phyloP scores from a whole-genome alignment of 1,284 basidiomycete genomes.

The Porogramme epimiltina region DNA sequence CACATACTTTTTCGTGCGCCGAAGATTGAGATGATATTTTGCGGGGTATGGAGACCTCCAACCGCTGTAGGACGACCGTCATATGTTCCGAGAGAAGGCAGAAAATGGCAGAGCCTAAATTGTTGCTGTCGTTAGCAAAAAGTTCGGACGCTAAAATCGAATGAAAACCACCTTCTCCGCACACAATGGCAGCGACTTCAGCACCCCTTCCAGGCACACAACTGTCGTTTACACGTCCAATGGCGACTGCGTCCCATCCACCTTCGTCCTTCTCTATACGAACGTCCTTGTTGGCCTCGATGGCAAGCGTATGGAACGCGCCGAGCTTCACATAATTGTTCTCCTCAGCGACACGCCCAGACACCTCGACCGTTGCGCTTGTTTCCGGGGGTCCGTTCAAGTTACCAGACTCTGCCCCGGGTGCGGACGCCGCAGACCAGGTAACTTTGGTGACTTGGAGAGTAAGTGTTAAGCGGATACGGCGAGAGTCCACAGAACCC shows the following conservation, averaged over 20 bases:
- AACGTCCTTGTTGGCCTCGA: conserved; percentile 92
- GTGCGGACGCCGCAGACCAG: conserved; percentile 68
- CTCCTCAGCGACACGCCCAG: conserved; percentile 88
- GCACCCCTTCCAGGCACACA: conserved; percentile 92
- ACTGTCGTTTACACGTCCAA: conserved; percentile 83
- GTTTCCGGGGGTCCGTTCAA: conserved; percentile 40
- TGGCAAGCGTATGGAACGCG: conserved; percentile 93
- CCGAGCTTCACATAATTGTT: conserved; percentile 93
- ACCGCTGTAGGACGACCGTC: conserved; percentile 91
- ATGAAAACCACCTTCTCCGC: conserved; percentile 79
- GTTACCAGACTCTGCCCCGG: conserved; percentile 50
- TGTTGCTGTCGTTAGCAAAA: background rate
- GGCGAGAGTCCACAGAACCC: conserved; percentile 91
- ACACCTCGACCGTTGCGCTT: conserved; percentile 80
- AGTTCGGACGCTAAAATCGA: no score
- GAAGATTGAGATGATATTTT: conserved; percentile 85
- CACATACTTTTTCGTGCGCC: conserved; percentile 73
- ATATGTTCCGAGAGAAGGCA: conserved; percentile 96
- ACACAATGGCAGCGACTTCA: conserved; percentile 95
- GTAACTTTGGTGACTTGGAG: conserved; percentile 72
- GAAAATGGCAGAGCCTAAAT: conserved; percentile 83
- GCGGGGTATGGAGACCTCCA: conserved; percentile 89
- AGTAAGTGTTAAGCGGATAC: conserved; percentile 86
- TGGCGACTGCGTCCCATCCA: conserved; percentile 90
- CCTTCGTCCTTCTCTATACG: conserved; percentile 82